Evolutionary conservation across 192 early-diverging fungal genomes (phyloP).

Genomic region (Backusella parvicylindrica): DNA sequence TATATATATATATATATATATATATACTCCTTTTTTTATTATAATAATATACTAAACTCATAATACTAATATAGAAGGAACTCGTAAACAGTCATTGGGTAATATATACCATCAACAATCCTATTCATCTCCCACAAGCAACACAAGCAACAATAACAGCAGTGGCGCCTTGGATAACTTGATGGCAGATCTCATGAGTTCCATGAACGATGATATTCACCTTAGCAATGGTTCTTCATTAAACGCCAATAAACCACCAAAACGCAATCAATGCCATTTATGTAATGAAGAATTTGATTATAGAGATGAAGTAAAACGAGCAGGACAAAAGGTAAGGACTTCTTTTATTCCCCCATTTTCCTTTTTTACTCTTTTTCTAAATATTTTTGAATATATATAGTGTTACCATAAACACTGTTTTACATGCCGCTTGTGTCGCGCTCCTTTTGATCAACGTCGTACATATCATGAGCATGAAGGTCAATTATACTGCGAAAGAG

Average conservation of each 20-base stretch:
- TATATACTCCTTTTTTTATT: neutral
- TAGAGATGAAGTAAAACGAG: conserved; percentile 22
- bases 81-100: conserved; percentile 5
- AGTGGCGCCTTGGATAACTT: conserved; percentile 27
- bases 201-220: conserved; percentile 23
- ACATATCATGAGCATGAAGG: conserved; percentile 50
- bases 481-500: conserved; percentile 57
- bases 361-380: neutral
- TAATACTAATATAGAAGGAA: conserved; percentile 1
- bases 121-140: neutral
- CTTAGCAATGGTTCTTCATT: neutral
- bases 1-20: neutral
- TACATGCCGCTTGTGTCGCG: conserved; percentile 51
- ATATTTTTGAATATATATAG: neutral
- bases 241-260: neutral
- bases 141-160: neutral
- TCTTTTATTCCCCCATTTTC: neutral
- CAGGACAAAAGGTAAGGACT: conserved; percentile 13
- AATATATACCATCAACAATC: conserved; percentile 1
- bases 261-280: neutral
- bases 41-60: neutral
- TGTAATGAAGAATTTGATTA: conserved; percentile 30
- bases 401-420: conserved; percentile 51
- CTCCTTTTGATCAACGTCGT: conserved; percentile 44
- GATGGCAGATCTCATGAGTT: conserved; percentile 30